Percentiles rank a stretch among this genome's conserved stretches.
Conservation (phyloP, 257 asterid species). For the Henckelia pumila region DNA sequence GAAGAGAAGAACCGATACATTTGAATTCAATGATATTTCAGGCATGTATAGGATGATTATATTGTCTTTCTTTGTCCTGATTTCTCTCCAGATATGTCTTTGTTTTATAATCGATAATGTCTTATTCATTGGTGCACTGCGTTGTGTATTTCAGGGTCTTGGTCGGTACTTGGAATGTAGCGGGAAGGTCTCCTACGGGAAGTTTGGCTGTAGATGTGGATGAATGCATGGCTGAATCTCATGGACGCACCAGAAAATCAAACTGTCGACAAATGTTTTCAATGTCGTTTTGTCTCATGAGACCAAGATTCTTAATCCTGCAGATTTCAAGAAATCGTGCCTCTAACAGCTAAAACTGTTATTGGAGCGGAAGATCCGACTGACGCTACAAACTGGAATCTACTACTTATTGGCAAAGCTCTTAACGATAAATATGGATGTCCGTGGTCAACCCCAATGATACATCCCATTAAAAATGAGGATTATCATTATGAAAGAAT, state of each 20-base stretch:
- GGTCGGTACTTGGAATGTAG: constrained; percentile 96
- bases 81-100: not conserved
- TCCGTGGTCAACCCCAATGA: too few relatives aligned
- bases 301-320: constrained; percentile 3
- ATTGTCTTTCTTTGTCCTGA: not conserved
- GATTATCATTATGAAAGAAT: too few relatives aligned
- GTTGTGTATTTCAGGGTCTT: constrained; percentile 54
- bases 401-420: too few relatives aligned
- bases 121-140: not conserved
- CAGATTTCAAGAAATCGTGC: constrained; percentile 94
- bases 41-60: constrained; percentile 33
- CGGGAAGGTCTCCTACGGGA: too few relatives aligned
- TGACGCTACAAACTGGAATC: constrained; percentile 78
- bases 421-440: too few relatives aligned
- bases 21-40: constrained; percentile 35
- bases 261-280: not conserved
- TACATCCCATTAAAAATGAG: too few relatives aligned
- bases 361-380: constrained; percentile 81
- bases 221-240: constrained; percentile 85
- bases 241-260: constrained; percentile 49
- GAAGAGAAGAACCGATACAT: constrained; percentile 53
- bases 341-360: constrained; percentile 61
- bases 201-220: constrained; percentile 80
- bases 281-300: too few relatives aligned
- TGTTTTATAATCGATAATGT: too few relatives aligned